Base-by-base conservation (phyloP, 176 grass and related monocot genomes). In the Musa schizocarpa region DNA sequence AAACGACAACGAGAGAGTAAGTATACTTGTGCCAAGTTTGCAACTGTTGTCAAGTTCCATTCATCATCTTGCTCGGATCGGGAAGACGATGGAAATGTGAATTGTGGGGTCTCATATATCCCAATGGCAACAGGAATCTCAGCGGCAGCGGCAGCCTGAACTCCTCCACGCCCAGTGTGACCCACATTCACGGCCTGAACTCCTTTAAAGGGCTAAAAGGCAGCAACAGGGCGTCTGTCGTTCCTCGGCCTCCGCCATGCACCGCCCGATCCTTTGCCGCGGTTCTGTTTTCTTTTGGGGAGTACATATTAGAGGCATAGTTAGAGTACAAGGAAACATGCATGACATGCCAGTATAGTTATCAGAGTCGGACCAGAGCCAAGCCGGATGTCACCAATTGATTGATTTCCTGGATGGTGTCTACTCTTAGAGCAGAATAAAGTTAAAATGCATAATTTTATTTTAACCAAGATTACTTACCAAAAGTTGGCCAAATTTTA, bases 141-240 rank as follows among this genome's bases (percentile, higher is more conserved):
- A 22, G 22, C 22, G 22, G 22, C 22, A 0, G 22, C 22, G 0
- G 22, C 22, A 22, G 26, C 26, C 26, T 27, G 26, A 27, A 27
- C 26, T 27, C 26, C 26, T 27, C 26, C 26, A 48, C 3, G 17
- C 27, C 75, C 66, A 13, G 77, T 14, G 77, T 9, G 23, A 16
- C 13, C 11, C 51, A 64, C 57, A 19, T 69, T 5, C 26, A 69
- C 58, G 65, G 65, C 9, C 50, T 79, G 24, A 69, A 50, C 26
- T 79, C 65, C 53, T 79, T 69, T 53, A 52, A 26, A 9, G 77
- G 77, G 3, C 77, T 79, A 9, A 79, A 79, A 26, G 77, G 26
- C 16, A 6, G 50, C 21, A 19, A 52, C 26, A 21, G 14, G 65
- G 52, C 59, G 2, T 10, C 52, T 70, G 8, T 10, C 25, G 9